Base-by-base conservation (phyloP, 2,329 filamentous ascomycete genomes). In the Scortechinia acanthostroma region DNA sequence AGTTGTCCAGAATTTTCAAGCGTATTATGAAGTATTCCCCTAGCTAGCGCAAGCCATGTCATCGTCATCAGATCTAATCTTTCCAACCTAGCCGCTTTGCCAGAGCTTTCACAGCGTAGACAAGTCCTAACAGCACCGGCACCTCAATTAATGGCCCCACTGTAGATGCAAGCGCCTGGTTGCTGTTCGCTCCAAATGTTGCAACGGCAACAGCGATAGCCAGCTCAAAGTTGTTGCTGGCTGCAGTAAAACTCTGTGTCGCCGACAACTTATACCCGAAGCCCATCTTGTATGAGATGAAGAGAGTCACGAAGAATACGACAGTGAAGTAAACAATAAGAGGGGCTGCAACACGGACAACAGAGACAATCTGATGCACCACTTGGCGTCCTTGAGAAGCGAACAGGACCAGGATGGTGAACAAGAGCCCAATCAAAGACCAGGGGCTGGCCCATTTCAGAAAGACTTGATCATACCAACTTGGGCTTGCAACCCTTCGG, bases 131-230 rank as follows among this genome's bases (percentile, higher is more conserved):
- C 43, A 81, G 56, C 13, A 81, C 76, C 0, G 76, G 76, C 5
- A 81, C 76, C 50, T 82, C 77, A 45, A 81, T 74, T 49, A 81
- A 56, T 0, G 77, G 77, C 1, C 77, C 76, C 4, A 81, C 75
- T 1, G 77, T 81, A 21, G 71, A 66, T 3, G 77, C 76, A 43
- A 81, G 58, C 2, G 77, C 77, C 55, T 80, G 71, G 43, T 76
- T 68, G 51, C 74, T 78, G 37, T 72, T 62, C 0, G 70, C 66
- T 0, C 77, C 77, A 52, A 30, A 30, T n/a, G 25, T 30, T 10
- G 25, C 25, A 30, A 30, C 25, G n/a, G 25, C 25, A 30, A 30
- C 25, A n/a, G 25, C 25, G n/a, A 30, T 30, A 10, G 25, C 25
- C 25, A 30, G n/a, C 25, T 30, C 25, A n/a, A 30, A 30, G 25